Percentiles rank a stretch among this genome's conserved stretches.
Evolutionary conservation across 116 monocot species (phyloP).

Genomic region (Iris pallida): DNA sequence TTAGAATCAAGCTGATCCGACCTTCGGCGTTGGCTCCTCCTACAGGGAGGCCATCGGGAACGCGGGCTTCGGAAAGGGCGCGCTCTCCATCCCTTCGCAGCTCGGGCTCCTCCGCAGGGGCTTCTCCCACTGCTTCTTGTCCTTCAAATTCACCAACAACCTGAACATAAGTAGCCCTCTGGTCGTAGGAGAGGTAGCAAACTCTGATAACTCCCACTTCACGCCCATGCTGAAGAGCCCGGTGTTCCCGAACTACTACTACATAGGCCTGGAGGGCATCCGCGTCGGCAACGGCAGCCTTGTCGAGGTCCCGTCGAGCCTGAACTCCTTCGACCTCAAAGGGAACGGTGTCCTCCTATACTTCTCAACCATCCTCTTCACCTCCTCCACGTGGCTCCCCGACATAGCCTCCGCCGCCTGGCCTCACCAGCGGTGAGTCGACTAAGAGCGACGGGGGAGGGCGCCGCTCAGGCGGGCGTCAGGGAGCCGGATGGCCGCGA

Average conservation of each 20-base stretch:
- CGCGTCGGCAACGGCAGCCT: background rate
- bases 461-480: too few relatives aligned
- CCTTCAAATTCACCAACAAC: conserved; percentile 31
- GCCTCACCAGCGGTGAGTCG: too few relatives aligned
- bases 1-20: too few relatives aligned
- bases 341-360: conserved; percentile 32
- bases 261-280: conserved; percentile 30
- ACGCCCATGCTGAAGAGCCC: conserved; percentile 28
- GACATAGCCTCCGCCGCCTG: too few relatives aligned
- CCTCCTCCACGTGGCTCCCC: too few relatives aligned
- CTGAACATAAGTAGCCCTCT: conserved; percentile 27
- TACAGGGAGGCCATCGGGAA: conserved; percentile 33
- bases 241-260: conserved; percentile 29
- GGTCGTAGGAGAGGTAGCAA: conserved; percentile 29
- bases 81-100: conserved; percentile 32
- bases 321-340: too few relatives aligned
- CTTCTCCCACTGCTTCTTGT: conserved; percentile 43
- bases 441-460: too few relatives aligned
- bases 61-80: conserved; percentile 33
- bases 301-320: conserved; percentile 9
- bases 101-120: conserved; percentile 35
- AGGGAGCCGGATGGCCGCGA: too few relatives aligned
- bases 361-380: too few relatives aligned
- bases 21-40: conserved; percentile 30
- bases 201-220: conserved; percentile 25